Evolutionary conservation across 441 rosid species (phyloP).

Genomic region (Metrosideros polymorpha): DNA sequence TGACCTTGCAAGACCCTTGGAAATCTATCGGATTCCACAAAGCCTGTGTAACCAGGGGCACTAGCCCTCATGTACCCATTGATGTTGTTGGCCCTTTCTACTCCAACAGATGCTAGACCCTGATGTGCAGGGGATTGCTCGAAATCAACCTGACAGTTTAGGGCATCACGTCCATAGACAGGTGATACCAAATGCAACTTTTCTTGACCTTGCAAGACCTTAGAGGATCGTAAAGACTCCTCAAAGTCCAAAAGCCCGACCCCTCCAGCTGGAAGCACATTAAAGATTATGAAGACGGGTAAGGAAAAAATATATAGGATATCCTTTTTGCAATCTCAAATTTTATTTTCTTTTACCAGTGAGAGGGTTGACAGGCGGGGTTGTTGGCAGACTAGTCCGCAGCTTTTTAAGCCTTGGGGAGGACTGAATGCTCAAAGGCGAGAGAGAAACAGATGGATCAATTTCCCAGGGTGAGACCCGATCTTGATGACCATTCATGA

Average conservation of each 20-base stretch:
- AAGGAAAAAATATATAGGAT: neutral
- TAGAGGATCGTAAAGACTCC: constrained; percentile 87
- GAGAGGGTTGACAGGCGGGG: constrained; percentile 41
- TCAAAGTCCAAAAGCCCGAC: constrained; percentile 73
- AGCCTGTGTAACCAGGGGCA: constrained; percentile 38
- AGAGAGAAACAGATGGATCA: constrained; percentile 67
- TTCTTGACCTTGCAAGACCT: constrained; percentile 99
- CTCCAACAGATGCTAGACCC: constrained; percentile 40
- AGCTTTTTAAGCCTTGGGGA: constrained; percentile 82
- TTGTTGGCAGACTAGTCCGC: constrained; percentile 48
- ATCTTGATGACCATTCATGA: constrained; percentile 44
- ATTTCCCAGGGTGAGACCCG: constrained; percentile 95
- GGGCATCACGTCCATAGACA: constrained; percentile 45
- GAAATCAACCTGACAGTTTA: constrained; percentile 51
- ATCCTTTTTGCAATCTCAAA: neutral
- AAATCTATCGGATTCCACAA: constrained; percentile 49
- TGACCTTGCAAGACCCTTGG: constrained; percentile 99
- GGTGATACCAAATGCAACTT: constrained; percentile 70
- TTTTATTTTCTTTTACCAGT: constrained; percentile 24
- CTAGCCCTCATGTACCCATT: constrained; percentile 31
- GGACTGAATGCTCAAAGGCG: constrained; percentile 70
- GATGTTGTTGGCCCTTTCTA: constrained; percentile 24
- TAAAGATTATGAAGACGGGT: neutral
- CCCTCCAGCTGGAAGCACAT: constrained; percentile 31
- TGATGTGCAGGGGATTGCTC: constrained; percentile 50